Base-by-base conservation (phyloP, 2,329 filamentous ascomycete genomes). In the Paraphoma chrysanthemicola region DNA sequence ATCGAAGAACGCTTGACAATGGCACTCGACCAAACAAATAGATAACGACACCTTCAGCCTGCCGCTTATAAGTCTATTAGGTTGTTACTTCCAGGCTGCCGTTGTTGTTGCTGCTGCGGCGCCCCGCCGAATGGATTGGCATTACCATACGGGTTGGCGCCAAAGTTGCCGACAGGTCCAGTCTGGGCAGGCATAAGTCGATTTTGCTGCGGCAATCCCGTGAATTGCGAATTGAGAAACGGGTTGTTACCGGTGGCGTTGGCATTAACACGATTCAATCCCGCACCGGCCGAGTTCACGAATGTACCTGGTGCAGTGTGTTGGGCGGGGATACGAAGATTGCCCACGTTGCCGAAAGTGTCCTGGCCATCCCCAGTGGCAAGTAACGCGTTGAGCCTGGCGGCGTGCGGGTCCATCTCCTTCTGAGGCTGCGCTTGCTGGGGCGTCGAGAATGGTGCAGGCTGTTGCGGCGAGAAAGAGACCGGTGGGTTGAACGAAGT, bases 301-400 rank as follows among this genome's bases (percentile, higher is more conserved):
- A 98, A 99, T 0, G 91, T 96, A 28, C 94, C 95, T 0, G 95
- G 95, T 1, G 95, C 93, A 0, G 95, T 99, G 77, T 99, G 95
- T 75, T 99, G 95, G 2, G 95, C 89, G 1, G 95, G 95, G 62
- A 99, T 96, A 77, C 95, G 93, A 45, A 97, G 84, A 63, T 98
- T 92, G 65, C 95, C 95, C n/a, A 92, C 92, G 76, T 99, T 99
- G 63, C 95, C 95, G 75, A 96, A 99, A 0, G 95, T 99, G 74
- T 99, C 95, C 82, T 96, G 91, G 23, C 95, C 95, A 54, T 99
- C 95, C 63, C 95, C 93, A 23, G 85, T 88, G 3, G 93, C 86
- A 44, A 99, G 86, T 33, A 99, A 86, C 1, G 90, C 86, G 74
- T 98, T 98, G 64, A 99, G 89, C 71, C 87, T 90, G 18, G 90